Evolutionary conservation across 1,139 yeast species (phyloP).

Genomic region (Hanseniaspora gamundiae): DNA sequence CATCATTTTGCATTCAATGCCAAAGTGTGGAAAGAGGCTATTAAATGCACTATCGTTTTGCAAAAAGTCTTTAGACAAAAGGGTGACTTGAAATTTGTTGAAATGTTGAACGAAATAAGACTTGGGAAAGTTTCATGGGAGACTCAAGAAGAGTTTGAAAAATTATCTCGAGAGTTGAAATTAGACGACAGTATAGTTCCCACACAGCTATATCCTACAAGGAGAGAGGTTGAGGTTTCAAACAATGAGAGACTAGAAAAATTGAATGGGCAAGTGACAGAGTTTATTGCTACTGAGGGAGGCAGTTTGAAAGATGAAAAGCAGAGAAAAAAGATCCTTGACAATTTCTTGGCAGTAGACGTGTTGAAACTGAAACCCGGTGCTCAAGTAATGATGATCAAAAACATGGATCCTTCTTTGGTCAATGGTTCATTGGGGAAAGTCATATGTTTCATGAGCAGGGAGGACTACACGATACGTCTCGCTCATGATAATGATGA

Average conservation of each 20-base stretch:
- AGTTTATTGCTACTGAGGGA: conserved; percentile 49
- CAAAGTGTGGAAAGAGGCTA: conserved; percentile 53
- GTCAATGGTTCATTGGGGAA: conserved; percentile 92
- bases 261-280: conserved; percentile 37
- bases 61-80: conserved; percentile 83
- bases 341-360: conserved; percentile 50
- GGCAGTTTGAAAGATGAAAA: conserved; percentile 41
- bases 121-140: conserved; percentile 49
- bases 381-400: conserved; percentile 94
- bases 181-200: conserved; percentile 67
- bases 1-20: conserved; percentile 66
- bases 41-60: conserved; percentile 55
- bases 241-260: conserved; percentile 43
- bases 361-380: conserved; percentile 55
- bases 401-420: conserved; percentile 72
- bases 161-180: conserved; percentile 42
- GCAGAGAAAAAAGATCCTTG: conserved; percentile 33
- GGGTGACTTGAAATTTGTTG: conserved; percentile 65
- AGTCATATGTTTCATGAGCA: conserved; percentile 62
- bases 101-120: conserved; percentile 82
- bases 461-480: conserved; percentile 35
- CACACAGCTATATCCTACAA: conserved; percentile 75
- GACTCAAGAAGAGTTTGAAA: conserved; percentile 43
- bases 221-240: conserved; percentile 74
- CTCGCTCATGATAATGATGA: conserved; percentile 18